A percentile compares a stretch with the other conserved stretches of the same genome.
phyloP scores from a whole-genome alignment of 495 filamentous ascomycete genomes.

The Aspergillus campestris region DNA sequence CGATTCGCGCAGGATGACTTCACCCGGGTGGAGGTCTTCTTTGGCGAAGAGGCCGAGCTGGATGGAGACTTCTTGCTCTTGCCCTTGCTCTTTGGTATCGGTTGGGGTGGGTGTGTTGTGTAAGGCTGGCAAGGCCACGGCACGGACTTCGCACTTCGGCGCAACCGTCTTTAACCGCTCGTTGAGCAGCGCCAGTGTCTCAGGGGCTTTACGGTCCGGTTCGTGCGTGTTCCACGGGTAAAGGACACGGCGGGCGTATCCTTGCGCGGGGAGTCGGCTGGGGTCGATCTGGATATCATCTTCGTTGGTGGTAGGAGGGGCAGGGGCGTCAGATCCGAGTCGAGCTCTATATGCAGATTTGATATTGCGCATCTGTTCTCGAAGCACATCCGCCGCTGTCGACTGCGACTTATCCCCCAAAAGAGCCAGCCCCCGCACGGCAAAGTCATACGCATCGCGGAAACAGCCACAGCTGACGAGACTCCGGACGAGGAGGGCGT shows the following conservation, averaged over 20 bases:
- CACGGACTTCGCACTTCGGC: constrained; percentile 60
- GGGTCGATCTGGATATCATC: constrained; percentile 32
- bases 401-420: constrained; percentile 7
- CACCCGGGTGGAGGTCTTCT: constrained; percentile 65
- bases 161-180: constrained; percentile 52
- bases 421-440: constrained; percentile 31
- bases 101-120: constrained; percentile 31
- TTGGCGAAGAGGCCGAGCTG: constrained; percentile 88
- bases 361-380: constrained; percentile 22
- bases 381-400: constrained; percentile 6
- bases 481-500: constrained; percentile 43
- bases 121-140: constrained; percentile 62
- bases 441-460: constrained; percentile 60
- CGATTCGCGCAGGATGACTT: constrained; percentile 69
- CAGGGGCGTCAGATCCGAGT: constrained; percentile 26
- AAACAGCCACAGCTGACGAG: constrained; percentile 62
- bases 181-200: constrained; percentile 62
- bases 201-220: constrained; percentile 67
- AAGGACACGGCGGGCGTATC: constrained; percentile 72
- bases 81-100: constrained; percentile 22
- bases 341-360: constrained; percentile 16
- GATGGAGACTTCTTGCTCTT: constrained; percentile 32
- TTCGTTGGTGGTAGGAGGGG: neutral
- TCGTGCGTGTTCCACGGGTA: constrained; percentile 94
- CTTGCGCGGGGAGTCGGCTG: constrained; percentile 56